Base-by-base conservation (phyloP, 2,329 filamentous ascomycete genomes). In the Stachybotrys chlorohalonatus region DNA sequence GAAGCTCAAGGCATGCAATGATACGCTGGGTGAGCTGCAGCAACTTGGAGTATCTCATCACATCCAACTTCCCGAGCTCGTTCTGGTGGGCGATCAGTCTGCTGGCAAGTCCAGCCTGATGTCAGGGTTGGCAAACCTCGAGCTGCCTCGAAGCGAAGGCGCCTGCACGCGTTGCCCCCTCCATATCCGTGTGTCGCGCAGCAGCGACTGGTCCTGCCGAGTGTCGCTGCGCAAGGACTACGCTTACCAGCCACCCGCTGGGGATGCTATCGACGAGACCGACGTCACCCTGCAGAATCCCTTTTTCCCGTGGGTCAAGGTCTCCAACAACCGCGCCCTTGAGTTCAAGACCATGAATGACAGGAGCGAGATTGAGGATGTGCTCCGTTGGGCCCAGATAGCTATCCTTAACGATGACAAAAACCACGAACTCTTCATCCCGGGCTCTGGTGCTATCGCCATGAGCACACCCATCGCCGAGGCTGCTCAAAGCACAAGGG, bases 21-120 rank as follows among this genome's bases (percentile, higher is more conserved):
- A 87, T 50, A 81, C 82, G 0, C 78, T 90, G 0, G 82, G 81
- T 3, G 81, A 86, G 51, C 78, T 96, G 0, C 83, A 89, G 52
- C 78, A 84, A 6, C 77, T 93, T 0, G 89, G 87, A 0, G 84
- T 95, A 1, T 84, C 87, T 52, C 82, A 87, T 16, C 80, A 84
- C 5, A 81, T 90, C 0, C 81, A 82, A 0, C 73, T 95, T 0
- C 90, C 91, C 0, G 89, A 90, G 60, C 83, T 95, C 9, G 87
- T 93, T 6, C 81, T 95, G 0, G 83, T 95, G 0, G 91, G 91
- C 0, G 90, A 95, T 51, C 91, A 96, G 63, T 89, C 83, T 0
- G 87, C 90, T 0, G 92, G 91, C 0, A 96, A 96, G 65, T 90
- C 85, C 0, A 90, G 74, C 31, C 64, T 81, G 6, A 81, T 81